These are phyloP conservation scores for Microsporum canis DNA, from an alignment of 2,329 filamentous ascomycete species.

Conservation along the genomic window DNA sequence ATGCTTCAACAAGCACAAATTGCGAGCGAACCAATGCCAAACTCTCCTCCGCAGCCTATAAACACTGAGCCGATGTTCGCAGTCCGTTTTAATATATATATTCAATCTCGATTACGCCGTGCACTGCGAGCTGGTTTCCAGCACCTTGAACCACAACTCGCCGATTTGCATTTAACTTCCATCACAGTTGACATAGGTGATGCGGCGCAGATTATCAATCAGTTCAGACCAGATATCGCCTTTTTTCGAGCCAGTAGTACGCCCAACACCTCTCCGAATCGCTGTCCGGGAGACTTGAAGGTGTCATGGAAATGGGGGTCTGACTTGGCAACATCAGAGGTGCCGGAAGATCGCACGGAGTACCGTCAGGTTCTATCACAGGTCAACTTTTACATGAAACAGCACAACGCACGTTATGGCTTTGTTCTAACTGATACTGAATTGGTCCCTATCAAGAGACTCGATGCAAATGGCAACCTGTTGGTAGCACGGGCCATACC, in stretches of 20 bases:
- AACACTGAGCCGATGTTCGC: constrained; percentile 6
- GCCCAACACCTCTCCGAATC: background rate
- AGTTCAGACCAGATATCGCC: constrained; percentile 2
- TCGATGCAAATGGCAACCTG: constrained; percentile 7
- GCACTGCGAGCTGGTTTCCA: constrained; percentile 10
- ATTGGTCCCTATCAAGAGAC: constrained; percentile 9
- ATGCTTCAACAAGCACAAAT: background rate
- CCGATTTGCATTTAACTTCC: background rate
- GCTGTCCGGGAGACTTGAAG: constrained; percentile 9
- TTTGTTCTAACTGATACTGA: constrained; percentile 10
- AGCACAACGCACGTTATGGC: constrained; percentile 9
- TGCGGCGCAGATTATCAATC: background rate
- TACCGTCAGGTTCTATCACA: constrained; percentile 6
- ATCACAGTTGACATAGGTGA: background rate
- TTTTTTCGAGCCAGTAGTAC: background rate
- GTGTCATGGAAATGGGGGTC: constrained; percentile 11
- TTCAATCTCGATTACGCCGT: constrained; percentile 9
- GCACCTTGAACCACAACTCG: constrained; percentile 8
- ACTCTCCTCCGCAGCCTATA: constrained; percentile 9
- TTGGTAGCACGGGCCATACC: constrained; percentile 6
- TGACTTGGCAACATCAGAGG: background rate
- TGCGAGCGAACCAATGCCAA: constrained; percentile 9
- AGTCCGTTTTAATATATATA: constrained; percentile 4
- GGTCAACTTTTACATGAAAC: constrained; percentile 12
- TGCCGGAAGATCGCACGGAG: background rate